Percentiles rank a stretch among this genome's conserved stretches.
Evolutionary conservation across 148 eudicot genomes (phyloP).

Genomic region (Hydrangea macrophylla): DNA sequence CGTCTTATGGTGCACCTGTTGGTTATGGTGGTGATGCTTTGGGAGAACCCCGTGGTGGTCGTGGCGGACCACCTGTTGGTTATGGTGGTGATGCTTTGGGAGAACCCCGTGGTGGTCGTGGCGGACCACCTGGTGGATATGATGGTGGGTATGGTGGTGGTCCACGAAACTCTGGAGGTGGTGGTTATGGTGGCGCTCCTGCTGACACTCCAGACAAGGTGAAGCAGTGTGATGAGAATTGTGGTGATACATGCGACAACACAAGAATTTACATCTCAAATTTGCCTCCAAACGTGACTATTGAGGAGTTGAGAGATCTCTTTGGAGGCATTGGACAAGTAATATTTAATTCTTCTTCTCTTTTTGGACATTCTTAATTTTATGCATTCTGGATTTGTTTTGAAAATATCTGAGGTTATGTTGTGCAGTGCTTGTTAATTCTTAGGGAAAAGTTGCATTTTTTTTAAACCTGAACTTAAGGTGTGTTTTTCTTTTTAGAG

Average conservation of each 20-base stretch:
- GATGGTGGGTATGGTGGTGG: slow-evolving; percentile 36
- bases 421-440: too few relatives aligned
- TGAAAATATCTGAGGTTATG: background rate
- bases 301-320: slow-evolving; percentile 77
- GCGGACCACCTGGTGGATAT: slow-evolving; percentile 62
- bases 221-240: slow-evolving; percentile 90
- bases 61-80: slow-evolving; percentile 50
- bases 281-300: slow-evolving; percentile 82
- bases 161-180: slow-evolving; percentile 41
- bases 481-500: too few relatives aligned
- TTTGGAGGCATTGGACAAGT: slow-evolving; percentile 98
- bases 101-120: slow-evolving; percentile 58
- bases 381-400: background rate
- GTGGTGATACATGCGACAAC: slow-evolving; percentile 85
- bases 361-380: background rate
- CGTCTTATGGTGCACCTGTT: slow-evolving; percentile 68
- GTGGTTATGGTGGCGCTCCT: slow-evolving; percentile 50
- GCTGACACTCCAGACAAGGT: slow-evolving; percentile 62
- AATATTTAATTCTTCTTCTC: slow-evolving; percentile 21
- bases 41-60: slow-evolving; percentile 44
- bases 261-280: slow-evolving; percentile 88
- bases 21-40: slow-evolving; percentile 61
- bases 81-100: slow-evolving; percentile 57
- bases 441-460: too few relatives aligned
- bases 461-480: too few relatives aligned